phyloP scores from a whole-genome alignment of 2,329 filamentous ascomycete genomes.

The Exophiala calicioides region DNA sequence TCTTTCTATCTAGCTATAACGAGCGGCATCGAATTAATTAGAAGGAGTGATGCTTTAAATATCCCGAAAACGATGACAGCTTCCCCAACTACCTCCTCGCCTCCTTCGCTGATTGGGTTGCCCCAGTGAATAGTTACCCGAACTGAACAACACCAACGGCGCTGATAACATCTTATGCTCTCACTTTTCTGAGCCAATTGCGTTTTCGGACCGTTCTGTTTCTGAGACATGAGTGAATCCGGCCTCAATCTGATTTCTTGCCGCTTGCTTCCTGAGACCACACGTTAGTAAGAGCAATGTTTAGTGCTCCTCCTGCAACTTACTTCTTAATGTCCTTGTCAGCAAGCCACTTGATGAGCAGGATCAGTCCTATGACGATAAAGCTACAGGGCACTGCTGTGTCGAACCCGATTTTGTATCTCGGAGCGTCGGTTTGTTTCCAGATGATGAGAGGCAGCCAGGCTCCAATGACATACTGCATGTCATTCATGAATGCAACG shows the following conservation, averaged over 20 bases:
- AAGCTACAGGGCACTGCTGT: slow-evolving; percentile 8
- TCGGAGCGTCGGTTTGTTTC: slow-evolving; percentile 63
- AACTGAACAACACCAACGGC: too few relatives aligned
- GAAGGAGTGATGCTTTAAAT: too few relatives aligned
- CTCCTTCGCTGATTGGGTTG: too few relatives aligned
- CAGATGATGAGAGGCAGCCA: slow-evolving; percentile 61
- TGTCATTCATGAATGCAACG: slow-evolving; percentile 65
- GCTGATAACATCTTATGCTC: too few relatives aligned
- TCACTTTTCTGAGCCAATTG: too few relatives aligned
- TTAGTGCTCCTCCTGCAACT: neutral
- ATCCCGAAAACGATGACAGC: too few relatives aligned
- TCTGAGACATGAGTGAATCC: neutral
- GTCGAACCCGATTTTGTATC: slow-evolving; percentile 58
- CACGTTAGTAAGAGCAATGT: neutral
- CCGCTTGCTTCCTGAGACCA: neutral
- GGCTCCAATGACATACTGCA: slow-evolving; percentile 67
- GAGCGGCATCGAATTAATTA: too few relatives aligned
- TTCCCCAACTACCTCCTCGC: too few relatives aligned
- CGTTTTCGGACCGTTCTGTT: too few relatives aligned
- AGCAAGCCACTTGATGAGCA: slow-evolving; percentile 5
- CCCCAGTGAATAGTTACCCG: too few relatives aligned
- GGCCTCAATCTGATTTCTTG: neutral
- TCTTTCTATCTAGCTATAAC: too few relatives aligned
- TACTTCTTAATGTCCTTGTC: slow-evolving; percentile 6
- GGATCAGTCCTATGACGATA: slow-evolving; percentile 8